phyloP scores from a whole-genome alignment of 2,329 filamentous ascomycete species.

The Penicillium sp. region DNA sequence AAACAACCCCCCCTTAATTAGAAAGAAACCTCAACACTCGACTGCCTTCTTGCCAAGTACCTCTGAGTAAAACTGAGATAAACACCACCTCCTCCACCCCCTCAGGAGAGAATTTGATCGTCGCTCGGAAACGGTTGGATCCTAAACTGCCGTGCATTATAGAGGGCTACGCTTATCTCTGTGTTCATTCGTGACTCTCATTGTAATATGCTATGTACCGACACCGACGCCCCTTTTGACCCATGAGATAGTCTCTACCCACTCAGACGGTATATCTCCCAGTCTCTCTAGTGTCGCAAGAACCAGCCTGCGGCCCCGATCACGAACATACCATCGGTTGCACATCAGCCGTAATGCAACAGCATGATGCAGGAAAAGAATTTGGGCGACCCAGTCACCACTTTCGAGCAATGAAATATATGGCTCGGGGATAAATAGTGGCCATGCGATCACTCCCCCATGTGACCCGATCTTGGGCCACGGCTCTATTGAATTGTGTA shows the following conservation, averaged over 20 bases:
- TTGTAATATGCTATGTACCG: constrained; percentile 11
- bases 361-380: constrained; percentile 38
- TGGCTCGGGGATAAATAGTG: constrained; percentile 34
- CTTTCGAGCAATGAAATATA: constrained; percentile 32
- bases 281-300: constrained; percentile 32
- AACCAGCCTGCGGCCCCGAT: constrained; percentile 37
- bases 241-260: constrained; percentile 36
- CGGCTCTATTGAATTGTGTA: constrained; percentile 32
- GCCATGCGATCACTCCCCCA: constrained; percentile 39
- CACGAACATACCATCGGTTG: constrained; percentile 40
- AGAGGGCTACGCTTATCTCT: not conserved
- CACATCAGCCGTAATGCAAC: constrained; percentile 38
- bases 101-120: too few relatives aligned
- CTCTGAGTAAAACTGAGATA: too few relatives aligned
- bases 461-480: constrained; percentile 36
- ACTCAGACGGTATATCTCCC: constrained; percentile 33
- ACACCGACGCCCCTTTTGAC: constrained; percentile 30
- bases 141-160: too few relatives aligned
- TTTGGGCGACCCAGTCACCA: constrained; percentile 37
- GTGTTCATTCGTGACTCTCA: not conserved
- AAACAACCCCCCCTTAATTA: too few relatives aligned
- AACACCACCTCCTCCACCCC: too few relatives aligned
- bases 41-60: too few relatives aligned
- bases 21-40: too few relatives aligned
- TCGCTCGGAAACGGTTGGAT: too few relatives aligned